Percentiles rank a stretch among this genome's conserved stretches.
These are phyloP conservation scores for Teunomyces panamensis DNA, from an alignment of 805 yeast species.

Conservation along the genomic window DNA sequence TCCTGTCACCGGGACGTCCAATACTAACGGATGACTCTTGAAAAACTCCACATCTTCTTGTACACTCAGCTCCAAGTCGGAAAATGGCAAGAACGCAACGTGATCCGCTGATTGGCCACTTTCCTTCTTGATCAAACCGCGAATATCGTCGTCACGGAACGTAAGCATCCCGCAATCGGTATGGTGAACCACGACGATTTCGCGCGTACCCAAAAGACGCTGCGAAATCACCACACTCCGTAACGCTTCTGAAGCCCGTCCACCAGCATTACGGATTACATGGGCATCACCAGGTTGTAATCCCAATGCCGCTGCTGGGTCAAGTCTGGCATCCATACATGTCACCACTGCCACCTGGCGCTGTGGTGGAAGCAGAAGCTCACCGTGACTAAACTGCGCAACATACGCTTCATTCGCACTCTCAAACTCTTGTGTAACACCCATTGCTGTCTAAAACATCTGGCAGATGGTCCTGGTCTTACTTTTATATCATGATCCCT, in stretches of 20 bases:
- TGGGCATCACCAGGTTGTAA: constrained; percentile 42
- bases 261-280: constrained; percentile 45
- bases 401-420: constrained; percentile 20
- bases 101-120: constrained; percentile 28
- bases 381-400: constrained; percentile 24
- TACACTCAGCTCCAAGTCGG: constrained; percentile 32
- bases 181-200: constrained; percentile 38
- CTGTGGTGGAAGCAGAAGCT: constrained; percentile 37
- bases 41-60: constrained; percentile 33
- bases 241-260: constrained; percentile 39
- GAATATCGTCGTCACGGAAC: constrained; percentile 28
- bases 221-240: constrained; percentile 40
- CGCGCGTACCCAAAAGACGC: constrained; percentile 37
- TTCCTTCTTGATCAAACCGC: constrained; percentile 27
- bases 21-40: constrained; percentile 25
- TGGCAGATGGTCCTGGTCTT: too few species aligned
- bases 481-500: neutral
- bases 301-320: constrained; percentile 35
- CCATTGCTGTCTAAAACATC: too few species aligned
- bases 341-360: constrained; percentile 32
- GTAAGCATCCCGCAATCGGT: constrained; percentile 47
- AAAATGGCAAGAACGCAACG: constrained; percentile 33
- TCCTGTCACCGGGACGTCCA: constrained; percentile 38
- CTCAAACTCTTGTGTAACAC: constrained; percentile 10
- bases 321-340: constrained; percentile 43